Evolutionary conservation across 352 stramenopile species (phyloP), one percentile per base, ranked within the genome.

Genomic region (Phytophthora foliorum): DNA sequence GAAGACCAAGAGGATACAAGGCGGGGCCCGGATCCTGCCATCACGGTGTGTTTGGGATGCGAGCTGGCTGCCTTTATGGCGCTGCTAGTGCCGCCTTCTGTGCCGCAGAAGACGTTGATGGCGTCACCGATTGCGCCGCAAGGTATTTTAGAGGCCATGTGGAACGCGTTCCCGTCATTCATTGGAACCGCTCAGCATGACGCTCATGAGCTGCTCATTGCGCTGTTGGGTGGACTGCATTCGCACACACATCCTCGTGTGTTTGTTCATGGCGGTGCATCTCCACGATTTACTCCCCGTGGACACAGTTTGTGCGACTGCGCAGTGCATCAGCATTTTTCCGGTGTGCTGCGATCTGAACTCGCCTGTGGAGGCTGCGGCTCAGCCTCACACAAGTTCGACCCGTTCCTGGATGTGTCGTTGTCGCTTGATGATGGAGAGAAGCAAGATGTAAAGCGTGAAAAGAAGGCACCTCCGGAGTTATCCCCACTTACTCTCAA

Each of bases 331-430:
- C 81, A 91, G 34, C 86, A 88, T 49, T 92, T 91, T 41, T 84
- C 86, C 0, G 86, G 86, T 16, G 82, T 89, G 21, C 58, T 92
- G 14, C 74, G 77, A 11, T 92, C 84, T 19, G 62, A 88, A 58
- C 74, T 94, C 6, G 64, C 74, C 38, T 94, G 86, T 55, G 64
- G 65, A n/a, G 72, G 81, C 9, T 93, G 86, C 42, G 71, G 77
- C 16, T 66, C 69, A 8, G 76, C 80, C 21, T 91, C 83, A 17
- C 71, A 75, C 62, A 88, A 78, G 39, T 91, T 87, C 45, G 86
- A 93, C 46, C 83, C 86, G 46, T 91, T 93, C 39, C 60, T 92
- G 25, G 86, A 93, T 69, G 72, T 93, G 11, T 92, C 86, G 24
- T 65, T 93, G 42, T 88, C 86, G 10, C 50, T 93, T 1, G 78